Base-by-base conservation (phyloP, 257 asterid genomes). In the Asclepias syriaca region DNA sequence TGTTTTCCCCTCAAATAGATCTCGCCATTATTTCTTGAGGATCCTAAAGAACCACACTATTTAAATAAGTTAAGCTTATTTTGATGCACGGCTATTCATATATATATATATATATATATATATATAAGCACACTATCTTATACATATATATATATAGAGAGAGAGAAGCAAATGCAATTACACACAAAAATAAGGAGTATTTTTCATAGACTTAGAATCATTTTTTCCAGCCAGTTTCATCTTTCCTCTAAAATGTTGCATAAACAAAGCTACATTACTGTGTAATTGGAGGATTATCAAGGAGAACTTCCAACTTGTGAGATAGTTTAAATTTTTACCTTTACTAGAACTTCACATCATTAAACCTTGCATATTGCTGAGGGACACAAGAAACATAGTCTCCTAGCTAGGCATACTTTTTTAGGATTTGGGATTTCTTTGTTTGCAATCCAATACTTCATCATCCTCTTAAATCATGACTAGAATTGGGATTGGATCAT, bases 261-360 rank as follows among this genome's bases (percentile, higher is more conserved):
- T 63, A 72, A 61, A 49, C 51, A 19, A 46, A 59, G 70, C 64
- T 49, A 48, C 34, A 61, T 49, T 55, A 9, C 32, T 24, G 63
- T 48, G 69, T 10, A 8, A 60, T 48, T 29, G 60, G 13, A 71
- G 68, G 34, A 58, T 24, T 71, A 50, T 40, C 53, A 34, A 32
- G 22, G 40, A 48, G 69, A 22, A 18, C n/a, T 49, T 63, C 24
- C 54, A 19, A 1, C 51, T 34, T 24, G 59, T 21, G 22, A 50
- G 65, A 45, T 45, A 60, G 49, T 45, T 16, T 32, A 18, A 59
- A 2, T 71, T 19, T 56, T 19, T 56, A 45, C 34, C 68, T 43
- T 72, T 24, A 59, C 65, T 21, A 60, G 22, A 59, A 54, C 27
- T 54, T 54, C 65, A 65, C 68, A 71, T 57, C 58, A 71, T 71